phyloP scores from a whole-genome alignment of 805 yeast species.

The Saccharomyces kudriavzevii region DNA sequence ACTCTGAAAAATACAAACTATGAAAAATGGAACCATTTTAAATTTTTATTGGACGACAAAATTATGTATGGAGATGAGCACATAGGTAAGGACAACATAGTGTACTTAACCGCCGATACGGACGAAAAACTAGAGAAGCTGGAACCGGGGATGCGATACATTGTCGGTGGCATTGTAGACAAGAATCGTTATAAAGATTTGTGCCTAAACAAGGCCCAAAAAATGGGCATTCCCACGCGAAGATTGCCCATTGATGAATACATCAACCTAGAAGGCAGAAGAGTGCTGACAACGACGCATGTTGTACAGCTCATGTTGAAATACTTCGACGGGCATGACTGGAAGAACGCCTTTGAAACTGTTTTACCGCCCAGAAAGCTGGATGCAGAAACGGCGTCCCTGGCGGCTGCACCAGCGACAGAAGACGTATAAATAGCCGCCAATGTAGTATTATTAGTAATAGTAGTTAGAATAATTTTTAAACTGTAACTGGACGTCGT shows the following conservation, averaged over 20 bases:
- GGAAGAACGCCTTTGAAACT: constrained; percentile 82
- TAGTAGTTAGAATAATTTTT: not conserved
- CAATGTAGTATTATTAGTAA: not conserved
- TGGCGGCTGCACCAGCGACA: not conserved
- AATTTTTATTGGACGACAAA: constrained; percentile 38
- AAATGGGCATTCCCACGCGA: constrained; percentile 61
- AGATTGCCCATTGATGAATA: constrained; percentile 82
- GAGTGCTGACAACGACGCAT: constrained; percentile 87
- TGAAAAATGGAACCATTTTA: constrained; percentile 59
- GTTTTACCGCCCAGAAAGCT: constrained; percentile 78
- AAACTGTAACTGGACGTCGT: not conserved
- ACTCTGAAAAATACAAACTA: constrained; percentile 47
- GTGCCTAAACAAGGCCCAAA: constrained; percentile 74
- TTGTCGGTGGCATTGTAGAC: constrained; percentile 94
- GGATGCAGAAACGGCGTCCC: constrained; percentile 5
- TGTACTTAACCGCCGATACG: constrained; percentile 84
- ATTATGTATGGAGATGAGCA: constrained; percentile 27
- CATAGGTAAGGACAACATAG: constrained; percentile 35
- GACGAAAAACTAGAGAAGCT: constrained; percentile 57
- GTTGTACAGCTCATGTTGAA: constrained; percentile 81
- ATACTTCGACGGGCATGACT: constrained; percentile 70
- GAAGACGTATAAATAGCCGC: not conserved
- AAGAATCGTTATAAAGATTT: constrained; percentile 79
- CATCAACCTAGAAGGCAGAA: constrained; percentile 74
- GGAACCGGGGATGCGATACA: constrained; percentile 64